A percentile compares a stretch with the other conserved stretches of the same genome.
Evolutionary conservation across 495 filamentous ascomycete species (phyloP).

Genomic region (Penicillium macrosclerotiorum): DNA sequence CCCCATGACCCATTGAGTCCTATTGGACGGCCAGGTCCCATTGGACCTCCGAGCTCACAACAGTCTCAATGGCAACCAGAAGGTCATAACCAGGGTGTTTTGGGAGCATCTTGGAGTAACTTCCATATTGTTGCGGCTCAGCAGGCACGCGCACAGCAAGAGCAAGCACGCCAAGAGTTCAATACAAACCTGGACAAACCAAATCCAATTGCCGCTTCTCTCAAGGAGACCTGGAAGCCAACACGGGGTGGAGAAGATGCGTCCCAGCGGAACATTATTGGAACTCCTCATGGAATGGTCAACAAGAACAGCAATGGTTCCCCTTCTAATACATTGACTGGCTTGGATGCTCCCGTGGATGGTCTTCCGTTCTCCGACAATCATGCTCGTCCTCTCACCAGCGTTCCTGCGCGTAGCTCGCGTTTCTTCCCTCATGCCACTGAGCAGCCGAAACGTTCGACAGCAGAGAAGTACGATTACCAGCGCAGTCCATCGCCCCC

Average conservation of each 20-base stretch:
- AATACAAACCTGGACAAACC: constrained; percentile 35
- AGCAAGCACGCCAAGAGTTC: constrained; percentile 37
- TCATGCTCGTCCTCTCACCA: constrained; percentile 34
- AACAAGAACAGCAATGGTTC: constrained; percentile 25
- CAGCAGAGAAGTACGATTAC: constrained; percentile 28
- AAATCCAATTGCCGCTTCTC: constrained; percentile 32
- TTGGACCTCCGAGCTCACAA: constrained; percentile 50
- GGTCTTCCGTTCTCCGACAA: constrained; percentile 37
- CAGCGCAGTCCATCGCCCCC: constrained; percentile 60
- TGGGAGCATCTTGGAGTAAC: constrained; percentile 48
- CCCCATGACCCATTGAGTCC: constrained; percentile 38
- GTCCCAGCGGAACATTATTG: constrained; percentile 38
- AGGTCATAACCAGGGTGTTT: constrained; percentile 25
- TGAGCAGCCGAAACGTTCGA: constrained; percentile 38
- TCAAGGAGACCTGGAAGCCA: constrained; percentile 64
- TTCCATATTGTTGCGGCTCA: constrained; percentile 42
- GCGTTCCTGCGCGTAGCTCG: constrained; percentile 51
- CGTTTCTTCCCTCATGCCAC: constrained; percentile 67
- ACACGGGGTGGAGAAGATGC: constrained; percentile 33
- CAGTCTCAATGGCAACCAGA: constrained; percentile 37
- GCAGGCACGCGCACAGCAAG: constrained; percentile 42
- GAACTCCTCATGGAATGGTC: constrained; percentile 25
- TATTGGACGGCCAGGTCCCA: constrained; percentile 47
- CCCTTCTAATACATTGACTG: constrained; percentile 31
- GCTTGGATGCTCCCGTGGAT: constrained; percentile 37